Base-by-base conservation (phyloP, 306 rosid genomes). In the Casuarina equisetifolia region DNA sequence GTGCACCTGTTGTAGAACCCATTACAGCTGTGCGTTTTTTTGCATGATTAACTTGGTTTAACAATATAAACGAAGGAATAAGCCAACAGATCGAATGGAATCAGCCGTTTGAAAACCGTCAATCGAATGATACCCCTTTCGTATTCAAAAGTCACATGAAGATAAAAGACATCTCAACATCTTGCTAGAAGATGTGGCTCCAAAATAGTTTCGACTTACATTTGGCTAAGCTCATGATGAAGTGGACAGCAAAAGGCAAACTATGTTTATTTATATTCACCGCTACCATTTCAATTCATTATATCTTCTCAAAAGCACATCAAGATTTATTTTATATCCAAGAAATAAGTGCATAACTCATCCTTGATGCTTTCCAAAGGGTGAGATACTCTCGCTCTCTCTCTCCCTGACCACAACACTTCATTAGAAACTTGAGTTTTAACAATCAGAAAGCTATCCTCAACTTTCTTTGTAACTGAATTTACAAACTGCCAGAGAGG, bases 391-490 rank as follows among this genome's bases (percentile, higher is more conserved):
- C 9, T 15, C 6, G 32, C 12, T 45, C 6, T 20, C 19, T 42
- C 32, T 52, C 61, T 69, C 1, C 81, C 62, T 3, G 67, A 17
- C 44, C 57, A 9, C 40, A 4, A 5, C 66, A 4, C 40, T 17
- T 83, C 66, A 70, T 19, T 7, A 55, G 9, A 43, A 4, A 53
- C 36, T 70, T 79, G 25, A 63, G 79, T 86, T 87, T 87, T 86
- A 15, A 84, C 89, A 39, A 94, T 88, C 62, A 52, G 88, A 83
- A 94, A 94, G 40, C 87, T 88, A 68, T 90, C 97, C 52, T 78
- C 79, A 39, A 88, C 84, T 69, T 76, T 81, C 81, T 69, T 78
- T 61, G 89, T 87, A 4, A 46, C 75, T 49, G 96, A 80, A 12
- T 55, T 77, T 59, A 94, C 96, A 63, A 90, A 82, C 98, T 94